Evolutionary conservation across 2,329 filamentous ascomycete species (phyloP), one percentile per base, ranked within the genome.

Genomic region (Colletotrichum sp.): DNA sequence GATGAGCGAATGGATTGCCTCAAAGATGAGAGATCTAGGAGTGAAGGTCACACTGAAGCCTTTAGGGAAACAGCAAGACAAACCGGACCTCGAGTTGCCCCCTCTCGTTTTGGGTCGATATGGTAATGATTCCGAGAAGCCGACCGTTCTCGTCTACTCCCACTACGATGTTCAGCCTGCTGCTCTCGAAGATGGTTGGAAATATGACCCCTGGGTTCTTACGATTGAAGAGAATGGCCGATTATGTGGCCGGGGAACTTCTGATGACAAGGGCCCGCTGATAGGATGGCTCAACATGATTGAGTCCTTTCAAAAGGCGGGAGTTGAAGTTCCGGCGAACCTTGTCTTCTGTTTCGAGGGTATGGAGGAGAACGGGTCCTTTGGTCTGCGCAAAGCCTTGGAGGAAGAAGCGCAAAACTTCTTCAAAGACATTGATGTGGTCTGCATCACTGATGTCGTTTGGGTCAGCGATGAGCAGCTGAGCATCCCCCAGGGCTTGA

Each of bases 361-460:
- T 64, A 99, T 99, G 97, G 97, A 99, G 88, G 97, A 99, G 88
- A 98, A 98, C 84, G 97, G 97, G 66, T 98, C 96, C 0, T 96
- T 99, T 84, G 97, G 97, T 36, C 90, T 99, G 70, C 96, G 99
- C 82, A 96, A 98, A 80, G 94, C 98, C 80, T 98, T 99, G 86
- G 90, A 94, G 80, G 93, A 92, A 63, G 97, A 99, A 88, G 96
- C 94, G 79, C 95, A 97, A 88, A 94, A 95, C 81, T 99, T 93
- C 90, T 99, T 99, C 89, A 95, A 95, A 82, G 96, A 98, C 81
- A 93, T 96, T 44, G 97, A 99, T 80, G 97, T 96, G 8, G 95
- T 99, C 76, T 99, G 97, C 88, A 99, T 99, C 83, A 98, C 95
- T 62, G 97, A 99, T 87, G 99, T 99, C 91, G 99, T 99, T 92